Base-by-base conservation (phyloP, 495 filamentous ascomycete genomes). In the Oidiodendron maius region DNA sequence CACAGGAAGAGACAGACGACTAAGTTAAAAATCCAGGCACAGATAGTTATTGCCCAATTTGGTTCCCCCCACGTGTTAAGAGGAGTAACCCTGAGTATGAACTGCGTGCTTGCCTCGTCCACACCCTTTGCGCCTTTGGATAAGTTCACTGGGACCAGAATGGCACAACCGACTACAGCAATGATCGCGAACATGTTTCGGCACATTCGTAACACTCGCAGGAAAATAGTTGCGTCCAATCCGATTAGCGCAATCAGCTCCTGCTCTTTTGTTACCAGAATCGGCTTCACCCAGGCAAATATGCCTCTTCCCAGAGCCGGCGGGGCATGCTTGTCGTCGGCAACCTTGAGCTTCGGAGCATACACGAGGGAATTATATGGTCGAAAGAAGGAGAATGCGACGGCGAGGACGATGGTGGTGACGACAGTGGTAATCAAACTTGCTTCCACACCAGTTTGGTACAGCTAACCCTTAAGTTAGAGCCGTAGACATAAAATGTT, bases 341-440 rank as follows among this genome's bases (percentile, higher is more conserved):
- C 88, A 73, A 95, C 83, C 58, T 93, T 94, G 52, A 94, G 74
- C 58, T 95, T 94, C 30, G 93, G 93, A 3, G 94, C 91, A 65
- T 98, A 98, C 35, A 97, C 89, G 55, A 89, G 72, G 35, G 78
- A 82, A 61, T 97, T 90, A 62, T 88, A 89, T 3, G 94, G 93
- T 52, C 94, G 85, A 39, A 98, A 72, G 48, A 95, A 69, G 59
- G 85, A 96, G 75, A 96, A 98, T 58, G 78, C 65, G 46, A 95
- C 56, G 45, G 86, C 76, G 53, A 95, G 83, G 50, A 82, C 56
- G 51, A 79, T 48, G 20, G 88, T 86, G 52, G 88, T 69, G 44
- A 76, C 83, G 35, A 95, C 45, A n/a, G 93, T 91, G 25, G 86
- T 89, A 38, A 71, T 84, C n/a, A 96, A 65, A 21, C 90, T 87